These are phyloP conservation scores for Debaryomyces fabryi DNA, from an alignment of 1,139 yeast species.

Conservation along the genomic window DNA sequence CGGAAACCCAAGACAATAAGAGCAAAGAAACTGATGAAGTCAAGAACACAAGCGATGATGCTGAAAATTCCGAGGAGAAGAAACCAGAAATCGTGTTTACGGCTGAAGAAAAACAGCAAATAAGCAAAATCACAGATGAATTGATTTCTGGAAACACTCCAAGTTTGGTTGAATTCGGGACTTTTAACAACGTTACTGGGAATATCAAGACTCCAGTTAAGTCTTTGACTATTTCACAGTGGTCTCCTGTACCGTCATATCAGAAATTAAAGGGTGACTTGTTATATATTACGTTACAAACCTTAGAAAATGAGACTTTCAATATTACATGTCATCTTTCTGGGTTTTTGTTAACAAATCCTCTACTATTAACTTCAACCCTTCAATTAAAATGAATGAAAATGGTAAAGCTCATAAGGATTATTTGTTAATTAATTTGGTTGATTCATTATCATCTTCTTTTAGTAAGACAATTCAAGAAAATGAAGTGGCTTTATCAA, in stretches of 20 bases:
- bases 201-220: conserved; percentile 47
- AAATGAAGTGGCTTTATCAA: conserved; percentile 45
- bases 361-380: conserved; percentile 70
- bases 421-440: conserved; percentile 56
- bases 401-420: conserved; percentile 38
- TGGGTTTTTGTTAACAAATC: conserved; percentile 81
- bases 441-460: conserved; percentile 57
- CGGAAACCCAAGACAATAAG: conserved; percentile 13
- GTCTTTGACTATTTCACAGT: conserved; percentile 68
- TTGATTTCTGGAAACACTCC: conserved; percentile 11
- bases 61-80: conserved; percentile 10
- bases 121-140: conserved; percentile 20
- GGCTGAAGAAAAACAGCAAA: conserved; percentile 23
- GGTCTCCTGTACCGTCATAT: conserved; percentile 84
- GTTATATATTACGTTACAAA: conserved; percentile 70
- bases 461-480: conserved; percentile 44
- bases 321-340: conserved; percentile 76
- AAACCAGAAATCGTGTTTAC: conserved; percentile 20
- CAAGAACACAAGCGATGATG: conserved; percentile 8
- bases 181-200: conserved; percentile 25
- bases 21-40: conserved; percentile 9
- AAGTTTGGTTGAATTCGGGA: conserved; percentile 14
- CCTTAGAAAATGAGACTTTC: conserved; percentile 78
- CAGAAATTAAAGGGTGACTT: conserved; percentile 73
- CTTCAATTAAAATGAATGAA: conserved; percentile 50